Base-by-base conservation (phyloP, 352 stramenopile genomes). In the Globisporangium cystogenes region DNA sequence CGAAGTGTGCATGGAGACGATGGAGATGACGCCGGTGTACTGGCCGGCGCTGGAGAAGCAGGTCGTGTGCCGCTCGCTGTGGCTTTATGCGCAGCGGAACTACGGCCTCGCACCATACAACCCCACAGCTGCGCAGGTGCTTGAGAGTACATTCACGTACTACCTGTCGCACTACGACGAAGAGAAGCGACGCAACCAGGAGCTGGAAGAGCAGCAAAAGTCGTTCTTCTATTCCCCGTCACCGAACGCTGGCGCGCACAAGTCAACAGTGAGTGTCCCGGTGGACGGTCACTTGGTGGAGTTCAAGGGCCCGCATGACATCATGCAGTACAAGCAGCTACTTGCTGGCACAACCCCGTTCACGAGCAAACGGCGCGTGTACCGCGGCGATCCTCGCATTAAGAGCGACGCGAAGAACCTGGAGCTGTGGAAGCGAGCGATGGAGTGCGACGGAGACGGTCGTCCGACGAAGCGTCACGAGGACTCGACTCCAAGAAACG, bases 251-350 rank as follows among this genome's bases (percentile, higher is more conserved):
- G 51, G 54, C 14, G 55, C 48, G 7, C 62, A 73, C 48, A 82
- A 73, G 24, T 88, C 76, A 40, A 70, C 72, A 20, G 54, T 93
- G 48, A 90, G 71, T 42, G 67, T 93, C 11, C 82, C 82, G 8
- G 72, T 90, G 14, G 79, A 90, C 61, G 76, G 80, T 1, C 79
- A 93, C 33, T 55, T 93, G n/a, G 82, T 93, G 15, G 82, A 93
- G 57, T 80, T 93, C 44, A 93, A 93, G 56, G 76, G 76, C 0
- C 64, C 70, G 2, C 56, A 88, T 41, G 82, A 93, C 33, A 87
- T 91, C 43, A 83, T 87, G 63, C 80, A 91, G 74, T 91, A 91
- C 60, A 90, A 89, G 51, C 72, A 76, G 2, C 50, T 90, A 27
- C 55, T 91, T 18, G 80, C 81, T 2, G 81, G 74, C 40, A 95